phyloP scores from a whole-genome alignment of 108 stramenopile species.

The Parmales sp. region DNA sequence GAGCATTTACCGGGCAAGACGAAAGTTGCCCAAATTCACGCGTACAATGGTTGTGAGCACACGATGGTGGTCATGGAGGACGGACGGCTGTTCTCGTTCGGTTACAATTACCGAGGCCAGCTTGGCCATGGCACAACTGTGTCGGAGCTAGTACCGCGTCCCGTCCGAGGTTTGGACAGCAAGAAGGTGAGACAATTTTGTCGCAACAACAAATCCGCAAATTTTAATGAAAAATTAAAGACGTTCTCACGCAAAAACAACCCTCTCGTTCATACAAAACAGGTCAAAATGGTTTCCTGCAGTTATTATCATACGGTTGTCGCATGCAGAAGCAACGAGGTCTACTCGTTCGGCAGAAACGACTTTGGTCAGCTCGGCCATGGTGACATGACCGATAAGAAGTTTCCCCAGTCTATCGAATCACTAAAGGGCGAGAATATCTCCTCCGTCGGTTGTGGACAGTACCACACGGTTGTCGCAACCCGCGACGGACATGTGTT shows the following conservation, averaged over 20 bases:
- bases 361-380: conserved; percentile 48
- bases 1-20: conserved; percentile 10
- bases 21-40: conserved; percentile 28
- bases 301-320: conserved; percentile 61
- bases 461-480: conserved; percentile 56
- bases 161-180: conserved; percentile 26
- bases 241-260: background rate
- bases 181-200: too few relatives aligned
- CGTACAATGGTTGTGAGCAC: conserved; percentile 51
- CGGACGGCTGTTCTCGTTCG: conserved; percentile 34
- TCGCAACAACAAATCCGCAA: too few relatives aligned
- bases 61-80: conserved; percentile 26
- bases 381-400: conserved; percentile 36
- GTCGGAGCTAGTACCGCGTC: background rate
- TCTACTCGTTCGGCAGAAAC: conserved; percentile 42
- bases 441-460: conserved; percentile 34
- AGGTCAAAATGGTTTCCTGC: conserved; percentile 19
- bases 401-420: conserved; percentile 18
- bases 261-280: conserved; percentile 4
- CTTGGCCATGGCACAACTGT: conserved; percentile 27
- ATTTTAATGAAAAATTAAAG: too few relatives aligned
- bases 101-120: conserved; percentile 51
- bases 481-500: conserved; percentile 25
- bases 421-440: conserved; percentile 7
- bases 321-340: conserved; percentile 25